phyloP scores from a whole-genome alignment of 805 yeast genomes.

The Danielozyma ontarioensis region DNA sequence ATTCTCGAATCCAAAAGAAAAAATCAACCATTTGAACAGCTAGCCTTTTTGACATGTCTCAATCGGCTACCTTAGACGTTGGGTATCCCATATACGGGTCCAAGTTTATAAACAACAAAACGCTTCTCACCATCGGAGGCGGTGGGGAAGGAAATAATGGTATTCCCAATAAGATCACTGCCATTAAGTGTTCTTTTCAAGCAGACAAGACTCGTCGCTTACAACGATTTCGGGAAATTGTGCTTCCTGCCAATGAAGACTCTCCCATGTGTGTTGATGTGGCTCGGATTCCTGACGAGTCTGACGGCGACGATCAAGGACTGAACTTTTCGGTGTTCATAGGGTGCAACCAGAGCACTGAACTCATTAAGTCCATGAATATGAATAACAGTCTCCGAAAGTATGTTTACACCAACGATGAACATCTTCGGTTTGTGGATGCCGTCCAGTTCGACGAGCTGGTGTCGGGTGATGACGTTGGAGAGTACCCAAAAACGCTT shows the following conservation, averaged over 20 bases:
- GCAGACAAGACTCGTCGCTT: constrained; percentile 38
- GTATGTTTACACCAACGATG: constrained; percentile 49
- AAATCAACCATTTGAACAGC: constrained; percentile 11
- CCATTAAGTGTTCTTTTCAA: constrained; percentile 52
- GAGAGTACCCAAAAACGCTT: constrained; percentile 62
- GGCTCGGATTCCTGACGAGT: constrained; percentile 19
- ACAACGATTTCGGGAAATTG: constrained; percentile 59
- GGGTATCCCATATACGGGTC: constrained; percentile 85
- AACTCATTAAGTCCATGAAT: constrained; percentile 49
- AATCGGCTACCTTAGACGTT: constrained; percentile 32
- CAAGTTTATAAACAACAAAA: constrained; percentile 55
- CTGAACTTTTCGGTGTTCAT: constrained; percentile 48
- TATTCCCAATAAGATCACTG: constrained; percentile 76
- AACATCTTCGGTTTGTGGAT: constrained; percentile 56
- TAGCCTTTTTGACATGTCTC: neutral
- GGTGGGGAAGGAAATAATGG: constrained; percentile 95
- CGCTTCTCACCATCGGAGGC: constrained; percentile 80
- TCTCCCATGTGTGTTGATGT: constrained; percentile 82
- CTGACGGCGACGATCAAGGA: constrained; percentile 15
- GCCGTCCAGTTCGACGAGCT: constrained; percentile 55
- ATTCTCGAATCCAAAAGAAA: no score
- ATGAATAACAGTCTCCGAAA: constrained; percentile 70
- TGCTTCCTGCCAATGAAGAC: constrained; percentile 63
- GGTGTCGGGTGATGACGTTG: constrained; percentile 25
- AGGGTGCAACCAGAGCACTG: constrained; percentile 71